Evolutionary conservation across 1,284 basidiomycete species (phyloP).

Genomic region (Fomitopsis palustris): DNA sequence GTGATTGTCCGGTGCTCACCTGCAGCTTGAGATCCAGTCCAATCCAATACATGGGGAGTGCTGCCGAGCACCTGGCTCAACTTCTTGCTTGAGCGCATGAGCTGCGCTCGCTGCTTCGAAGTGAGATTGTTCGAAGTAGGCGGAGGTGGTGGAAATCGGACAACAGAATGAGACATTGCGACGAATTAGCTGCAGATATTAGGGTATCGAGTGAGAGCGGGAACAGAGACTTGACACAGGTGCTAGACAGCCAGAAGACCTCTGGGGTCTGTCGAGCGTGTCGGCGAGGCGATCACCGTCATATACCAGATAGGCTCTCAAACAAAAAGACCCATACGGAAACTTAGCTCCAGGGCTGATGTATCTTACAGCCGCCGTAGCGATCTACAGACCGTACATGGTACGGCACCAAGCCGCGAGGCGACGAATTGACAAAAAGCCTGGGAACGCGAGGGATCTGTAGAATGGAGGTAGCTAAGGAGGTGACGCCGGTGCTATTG

Average conservation of each 20-base stretch:
- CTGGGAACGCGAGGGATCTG: background rate
- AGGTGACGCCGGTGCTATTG: background rate
- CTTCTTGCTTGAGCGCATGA: slow-evolving; percentile 58
- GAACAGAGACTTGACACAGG: background rate
- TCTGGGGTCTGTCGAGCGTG: background rate
- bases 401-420: background rate
- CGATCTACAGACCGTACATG: background rate
- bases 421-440: background rate
- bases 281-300: background rate
- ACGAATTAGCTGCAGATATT: background rate
- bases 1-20: slow-evolving; percentile 2
- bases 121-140: slow-evolving; percentile 59
- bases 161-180: slow-evolving; percentile 20
- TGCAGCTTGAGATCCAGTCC: slow-evolving; percentile 12
- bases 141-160: slow-evolving; percentile 52
- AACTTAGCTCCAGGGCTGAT: background rate
- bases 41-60: slow-evolving; percentile 57
- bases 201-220: background rate
- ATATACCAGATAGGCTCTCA: background rate
- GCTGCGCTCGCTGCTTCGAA: slow-evolving; percentile 47
- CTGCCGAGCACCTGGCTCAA: slow-evolving; percentile 56
- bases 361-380: background rate
- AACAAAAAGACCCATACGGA: background rate
- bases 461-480: background rate
- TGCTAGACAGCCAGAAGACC: background rate